Evolutionary conservation across 805 yeast genomes (phyloP).

Genomic region (Ogataea trehaloabstinens): DNA sequence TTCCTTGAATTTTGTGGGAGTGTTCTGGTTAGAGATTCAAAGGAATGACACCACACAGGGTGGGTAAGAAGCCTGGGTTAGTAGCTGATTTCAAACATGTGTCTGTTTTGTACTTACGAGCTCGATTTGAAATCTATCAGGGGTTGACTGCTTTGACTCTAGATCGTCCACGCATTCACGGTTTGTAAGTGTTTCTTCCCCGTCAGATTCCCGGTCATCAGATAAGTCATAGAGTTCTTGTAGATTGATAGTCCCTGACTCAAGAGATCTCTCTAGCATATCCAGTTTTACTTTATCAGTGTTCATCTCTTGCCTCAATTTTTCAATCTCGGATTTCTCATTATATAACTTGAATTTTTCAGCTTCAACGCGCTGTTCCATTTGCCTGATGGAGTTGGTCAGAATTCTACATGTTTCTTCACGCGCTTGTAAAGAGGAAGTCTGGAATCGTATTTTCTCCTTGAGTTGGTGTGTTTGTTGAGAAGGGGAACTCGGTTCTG

Average conservation of each 20-base stretch:
- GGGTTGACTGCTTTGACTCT: constrained; percentile 1
- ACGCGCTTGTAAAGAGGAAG: constrained; percentile 5
- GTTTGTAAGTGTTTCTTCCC: constrained; percentile 4
- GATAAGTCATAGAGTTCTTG: constrained; percentile 5
- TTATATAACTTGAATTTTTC: constrained; percentile 12
- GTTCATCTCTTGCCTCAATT: constrained; percentile 10
- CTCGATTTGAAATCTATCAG: constrained; percentile 6
- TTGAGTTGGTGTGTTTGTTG: constrained; percentile 1
- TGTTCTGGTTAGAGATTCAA: constrained; percentile 4
- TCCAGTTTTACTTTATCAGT: constrained; percentile 3
- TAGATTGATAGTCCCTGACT: constrained; percentile 1
- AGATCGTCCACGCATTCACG: constrained; percentile 10
- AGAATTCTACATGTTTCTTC: constrained; percentile 11
- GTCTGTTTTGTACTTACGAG: constrained; percentile 7
- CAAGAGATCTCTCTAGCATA: background rate
- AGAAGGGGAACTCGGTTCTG: background rate
- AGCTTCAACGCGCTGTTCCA: constrained; percentile 7
- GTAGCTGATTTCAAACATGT: background rate
- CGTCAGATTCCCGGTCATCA: constrained; percentile 6
- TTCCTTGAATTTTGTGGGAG: constrained; percentile 11
- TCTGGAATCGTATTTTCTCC: constrained; percentile 7
- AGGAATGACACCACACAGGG: background rate
- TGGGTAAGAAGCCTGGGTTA: background rate
- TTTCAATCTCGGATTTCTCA: constrained; percentile 8
- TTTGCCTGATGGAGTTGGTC: constrained; percentile 11